Conservation (phyloP, 2,329 filamentous ascomycete species). For the Fusarium neocosmosporiellum region DNA sequence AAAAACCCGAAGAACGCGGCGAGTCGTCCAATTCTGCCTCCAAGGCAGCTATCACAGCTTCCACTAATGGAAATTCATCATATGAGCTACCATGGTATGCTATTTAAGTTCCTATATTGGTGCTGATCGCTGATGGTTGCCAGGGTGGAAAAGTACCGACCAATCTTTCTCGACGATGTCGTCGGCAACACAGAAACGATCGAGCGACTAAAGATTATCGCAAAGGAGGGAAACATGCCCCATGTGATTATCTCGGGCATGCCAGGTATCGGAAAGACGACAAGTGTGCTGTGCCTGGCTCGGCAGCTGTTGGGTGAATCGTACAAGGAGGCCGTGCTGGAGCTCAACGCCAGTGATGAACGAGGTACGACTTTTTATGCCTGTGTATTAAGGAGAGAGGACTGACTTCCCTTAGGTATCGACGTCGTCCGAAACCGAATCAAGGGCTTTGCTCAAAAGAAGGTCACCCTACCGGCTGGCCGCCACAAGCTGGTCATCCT, state of each 20-base stretch:
- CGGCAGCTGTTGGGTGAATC: slow-evolving; percentile 90
- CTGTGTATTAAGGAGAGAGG: background rate
- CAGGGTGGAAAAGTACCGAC: slow-evolving; percentile 99
- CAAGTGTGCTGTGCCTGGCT: slow-evolving; percentile 91
- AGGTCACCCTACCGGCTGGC: slow-evolving; percentile 91
- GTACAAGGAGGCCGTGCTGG: slow-evolving; percentile 97
- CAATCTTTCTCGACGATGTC: slow-evolving; percentile 93
- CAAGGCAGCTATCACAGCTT: slow-evolving; percentile 65
- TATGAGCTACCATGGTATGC: slow-evolving; percentile 85
- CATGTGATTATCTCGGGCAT: slow-evolving; percentile 99
- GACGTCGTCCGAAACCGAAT: slow-evolving; percentile 97
- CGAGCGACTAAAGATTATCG: slow-evolving; percentile 96
- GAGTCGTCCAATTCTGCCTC: slow-evolving; percentile 71
- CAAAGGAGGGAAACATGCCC: slow-evolving; percentile 98
- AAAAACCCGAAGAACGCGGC: slow-evolving; percentile 63
- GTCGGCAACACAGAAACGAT: slow-evolving; percentile 99
- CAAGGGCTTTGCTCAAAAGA: slow-evolving; percentile 99
- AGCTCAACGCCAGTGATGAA: slow-evolving; percentile 96
- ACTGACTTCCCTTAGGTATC: slow-evolving; percentile 69
- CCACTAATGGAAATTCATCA: slow-evolving; percentile 61
- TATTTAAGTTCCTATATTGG: background rate
- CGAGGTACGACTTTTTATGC: slow-evolving; percentile 66
- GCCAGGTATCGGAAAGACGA: slow-evolving; percentile 99
- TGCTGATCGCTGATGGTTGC: slow-evolving; percentile 28
- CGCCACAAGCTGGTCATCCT: slow-evolving; percentile 97